Percentiles rank a stretch among this genome's conserved stretches.
These are phyloP conservation scores for Trypanosomatidae sp. DNA, from an alignment of 208 protist genomes.

Conservation along the genomic window DNA sequence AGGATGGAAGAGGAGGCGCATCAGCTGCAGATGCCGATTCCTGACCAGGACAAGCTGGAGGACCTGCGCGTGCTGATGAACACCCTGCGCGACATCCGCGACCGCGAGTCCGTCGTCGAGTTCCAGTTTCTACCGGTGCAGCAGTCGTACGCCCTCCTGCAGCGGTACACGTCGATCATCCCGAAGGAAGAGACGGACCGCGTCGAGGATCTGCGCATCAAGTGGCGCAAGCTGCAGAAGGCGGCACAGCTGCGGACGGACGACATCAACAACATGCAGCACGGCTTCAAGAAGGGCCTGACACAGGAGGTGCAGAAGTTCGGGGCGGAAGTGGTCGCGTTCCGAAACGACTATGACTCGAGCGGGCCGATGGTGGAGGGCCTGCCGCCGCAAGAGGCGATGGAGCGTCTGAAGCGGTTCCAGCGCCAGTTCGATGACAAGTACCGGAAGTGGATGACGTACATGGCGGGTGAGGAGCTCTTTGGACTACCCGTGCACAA, in stretches of 20 bases:
- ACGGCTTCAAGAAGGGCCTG: slow-evolving; percentile 93
- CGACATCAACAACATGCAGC: slow-evolving; percentile 92
- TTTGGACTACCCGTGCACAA: slow-evolving; percentile 95
- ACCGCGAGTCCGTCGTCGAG: slow-evolving; percentile 93
- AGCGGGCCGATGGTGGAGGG: slow-evolving; percentile 96
- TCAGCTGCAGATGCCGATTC: slow-evolving; percentile 89
- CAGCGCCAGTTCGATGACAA: slow-evolving; percentile 96
- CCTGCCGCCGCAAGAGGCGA: slow-evolving; percentile 93
- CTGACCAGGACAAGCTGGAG: slow-evolving; percentile 94
- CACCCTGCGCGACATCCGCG: slow-evolving; percentile 90
- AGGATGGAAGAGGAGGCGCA: slow-evolving; percentile 94
- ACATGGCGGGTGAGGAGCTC: slow-evolving; percentile 95
- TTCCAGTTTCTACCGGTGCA: slow-evolving; percentile 94
- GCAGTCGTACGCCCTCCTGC: slow-evolving; percentile 93
- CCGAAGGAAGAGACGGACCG: slow-evolving; percentile 97
- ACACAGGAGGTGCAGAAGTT: slow-evolving; percentile 95
- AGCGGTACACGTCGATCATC: slow-evolving; percentile 89
- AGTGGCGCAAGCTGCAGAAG: slow-evolving; percentile 92
- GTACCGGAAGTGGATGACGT: slow-evolving; percentile 94
- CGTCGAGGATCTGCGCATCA: slow-evolving; percentile 92
- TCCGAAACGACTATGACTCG: slow-evolving; percentile 95
- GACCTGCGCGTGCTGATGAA: slow-evolving; percentile 95
- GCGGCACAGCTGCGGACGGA: slow-evolving; percentile 76
- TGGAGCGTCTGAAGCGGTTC: slow-evolving; percentile 95
- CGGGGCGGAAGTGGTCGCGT: slow-evolving; percentile 89